Base-by-base conservation (phyloP, 208 protist species). In the Perkinsela sp. region DNA sequence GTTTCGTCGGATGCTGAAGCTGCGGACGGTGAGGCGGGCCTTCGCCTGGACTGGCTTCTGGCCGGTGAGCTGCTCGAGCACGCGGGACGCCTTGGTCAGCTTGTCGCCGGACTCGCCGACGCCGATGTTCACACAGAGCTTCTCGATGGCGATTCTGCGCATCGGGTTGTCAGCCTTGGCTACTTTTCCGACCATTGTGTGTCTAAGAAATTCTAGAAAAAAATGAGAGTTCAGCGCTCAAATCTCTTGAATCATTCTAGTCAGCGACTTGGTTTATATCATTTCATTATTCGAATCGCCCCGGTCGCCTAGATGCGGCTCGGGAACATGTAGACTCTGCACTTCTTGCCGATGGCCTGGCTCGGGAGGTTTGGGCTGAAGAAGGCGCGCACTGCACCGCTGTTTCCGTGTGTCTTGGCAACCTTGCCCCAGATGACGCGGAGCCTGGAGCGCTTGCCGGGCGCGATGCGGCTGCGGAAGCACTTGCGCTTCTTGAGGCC, bases 41-140 rank as follows among this genome's bases (percentile, higher is more conserved):
- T 80, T 80, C 72, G 92, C 95, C 80, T 95, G 89, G 72, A 97
- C 88, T 71, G 96, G 96, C 31, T 77, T 87, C 91, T 99, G 97
- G 71, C 92, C 94, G 75, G 95, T 97, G 31, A 99, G 85, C 82
- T 96, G 85, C 87, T 98, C 89, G 31, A 99, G 83, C 75, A 99
- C 97, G 87, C 97, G 98, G 72, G 90, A 88, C 70, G 96, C 96
- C 78, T 94, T 89, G 66, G 95, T 98, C 31, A 99, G 89, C 68
- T 88, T 79, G 86, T 99, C 97, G 76, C 96, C 96, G 76, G 78
- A 87, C 83, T 98, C 96, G 78, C 97, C 97, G 75, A 99, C 93
- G 77, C 89, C 97, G 75, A 98, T 98, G 93, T 99, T 98, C 73
- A 99, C 83, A 78, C 93, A 90, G 29, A 99, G 92, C 87, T 99